Percentiles rank a stretch among this genome's conserved stretches.
These are phyloP conservation scores for Amphirosellinia nigrospora DNA, from an alignment of 495 filamentous ascomycete species.

Conservation along the genomic window DNA sequence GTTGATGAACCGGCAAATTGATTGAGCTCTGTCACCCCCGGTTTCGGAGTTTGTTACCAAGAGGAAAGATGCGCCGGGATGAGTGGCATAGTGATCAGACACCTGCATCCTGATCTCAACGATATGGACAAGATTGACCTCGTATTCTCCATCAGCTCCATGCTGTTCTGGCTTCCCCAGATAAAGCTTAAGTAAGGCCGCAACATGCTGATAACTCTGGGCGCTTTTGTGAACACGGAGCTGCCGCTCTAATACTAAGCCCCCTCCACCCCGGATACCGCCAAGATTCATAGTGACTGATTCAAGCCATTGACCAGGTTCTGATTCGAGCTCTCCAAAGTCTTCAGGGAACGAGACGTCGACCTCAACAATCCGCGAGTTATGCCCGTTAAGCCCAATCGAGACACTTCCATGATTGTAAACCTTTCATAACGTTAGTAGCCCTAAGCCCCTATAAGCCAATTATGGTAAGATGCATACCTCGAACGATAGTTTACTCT, in stretches of 20 bases:
- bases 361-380: conserved; percentile 9
- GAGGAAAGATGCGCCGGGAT: conserved; percentile 11
- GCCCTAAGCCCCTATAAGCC: neutral
- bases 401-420: conserved; percentile 13
- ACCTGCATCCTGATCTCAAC: conserved; percentile 15
- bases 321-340: conserved; percentile 11
- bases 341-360: conserved; percentile 3
- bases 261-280: neutral
- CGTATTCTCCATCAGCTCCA: neutral
- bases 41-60: conserved; percentile 14
- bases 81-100: neutral
- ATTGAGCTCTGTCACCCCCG: neutral
- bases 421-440: neutral
- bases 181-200: conserved; percentile 8
- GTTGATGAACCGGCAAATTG: conserved; percentile 4
- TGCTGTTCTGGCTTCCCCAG: conserved; percentile 1
- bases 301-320: conserved; percentile 8
- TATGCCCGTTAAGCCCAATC: conserved; percentile 8
- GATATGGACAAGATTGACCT: conserved; percentile 6
- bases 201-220: conserved; percentile 13
- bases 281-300: neutral
- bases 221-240: conserved; percentile 11
- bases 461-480: conserved; percentile 2
- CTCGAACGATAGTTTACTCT: conserved; percentile 18
- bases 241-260: neutral